Conservation (phyloP, 1,139 yeast genomes). For the Candida sp. region DNA sequence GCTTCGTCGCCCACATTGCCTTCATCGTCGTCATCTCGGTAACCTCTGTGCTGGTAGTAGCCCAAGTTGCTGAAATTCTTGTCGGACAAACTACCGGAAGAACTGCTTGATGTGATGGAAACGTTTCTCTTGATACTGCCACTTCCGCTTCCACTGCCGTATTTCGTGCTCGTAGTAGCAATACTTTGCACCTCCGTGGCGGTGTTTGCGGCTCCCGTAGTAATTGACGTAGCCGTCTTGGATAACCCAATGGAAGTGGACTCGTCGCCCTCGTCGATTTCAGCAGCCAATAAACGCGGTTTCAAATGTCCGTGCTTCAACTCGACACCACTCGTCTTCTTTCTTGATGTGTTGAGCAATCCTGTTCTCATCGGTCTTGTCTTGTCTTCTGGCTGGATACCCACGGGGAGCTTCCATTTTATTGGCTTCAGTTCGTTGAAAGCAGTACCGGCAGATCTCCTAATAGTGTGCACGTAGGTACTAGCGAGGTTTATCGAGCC, state of each 20-base stretch:
- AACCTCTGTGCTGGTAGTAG: conserved; percentile 50
- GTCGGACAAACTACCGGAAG: conserved; percentile 24
- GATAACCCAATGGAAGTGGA: conserved; percentile 12
- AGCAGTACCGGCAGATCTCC: conserved; percentile 58
- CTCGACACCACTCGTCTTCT: conserved; percentile 56
- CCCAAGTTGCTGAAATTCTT: conserved; percentile 30
- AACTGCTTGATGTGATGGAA: conserved; percentile 14
- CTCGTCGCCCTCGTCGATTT: conserved; percentile 69
- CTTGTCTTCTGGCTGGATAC: conserved; percentile 53
- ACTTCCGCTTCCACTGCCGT: conserved; percentile 7
- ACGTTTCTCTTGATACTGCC: conserved; percentile 8
- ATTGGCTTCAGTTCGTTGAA: conserved; percentile 59
- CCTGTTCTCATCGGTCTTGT: conserved; percentile 32
- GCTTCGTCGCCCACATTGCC: conserved; percentile 10
- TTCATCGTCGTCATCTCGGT: conserved; percentile 29
- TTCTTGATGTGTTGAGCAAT: conserved; percentile 21
- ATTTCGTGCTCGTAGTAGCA: conserved; percentile 10
- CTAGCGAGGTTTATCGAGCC: conserved; percentile 40
- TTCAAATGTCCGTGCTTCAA: conserved; percentile 76
- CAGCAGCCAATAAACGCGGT: conserved; percentile 78
- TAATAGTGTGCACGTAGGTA: conserved; percentile 50
- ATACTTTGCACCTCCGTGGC: conserved; percentile 33
- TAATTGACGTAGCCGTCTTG: conserved; percentile 12
- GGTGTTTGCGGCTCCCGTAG: conserved; percentile 20
- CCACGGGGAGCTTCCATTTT: conserved; percentile 69